Evolutionary conservation across 257 asterid genomes (phyloP), one percentile per base, ranked within the genome.

Genomic region (Plantago ovata): DNA sequence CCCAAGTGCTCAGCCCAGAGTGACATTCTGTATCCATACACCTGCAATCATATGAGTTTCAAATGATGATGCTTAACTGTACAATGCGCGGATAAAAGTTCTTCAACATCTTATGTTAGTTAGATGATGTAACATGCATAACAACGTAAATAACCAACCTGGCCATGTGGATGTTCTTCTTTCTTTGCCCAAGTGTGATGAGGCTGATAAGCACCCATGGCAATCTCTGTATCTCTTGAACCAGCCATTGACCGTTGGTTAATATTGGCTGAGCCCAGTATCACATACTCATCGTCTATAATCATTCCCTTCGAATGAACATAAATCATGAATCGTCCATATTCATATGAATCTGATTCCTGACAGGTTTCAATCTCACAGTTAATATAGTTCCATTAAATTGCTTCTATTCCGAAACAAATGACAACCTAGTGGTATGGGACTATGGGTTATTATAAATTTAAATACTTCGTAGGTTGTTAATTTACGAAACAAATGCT

Each of bases 1-100:
- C 83, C 94, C 42, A 79, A 63, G 57, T 84, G 94, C 79, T 82
- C 91, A 0, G 82, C 82, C 94, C 91, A 85, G 0, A 82, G 77
- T 7, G 94, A 85, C 81, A 77, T 71, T 62, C 94, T 73, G 57
- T 77, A 85, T 23, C 91, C 83, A 20, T 77, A 72, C 11, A 85
- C 69, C 85, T 83, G 66, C 60, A 63, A 13, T 44, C 18, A 44
- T 18, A 44, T 32, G 64, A 28, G 36, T 28, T 28, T 28, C 36
- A 28, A 28, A 28, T 28, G 36, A 28, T 28, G 36, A 28, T 28
- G 36, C 36, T 28, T 0, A 28, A 4, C 36, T 28, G 36, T 3
- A 3, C 4, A 3, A 5, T 5, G 32, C 32, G 32, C 32, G 5
- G 32, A 2, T 24, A 24, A 24, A 24, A 24, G 32, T 24, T 24